phyloP scores from a whole-genome alignment of 2,329 filamentous ascomycete genomes.

The Exophiala sp. region DNA sequence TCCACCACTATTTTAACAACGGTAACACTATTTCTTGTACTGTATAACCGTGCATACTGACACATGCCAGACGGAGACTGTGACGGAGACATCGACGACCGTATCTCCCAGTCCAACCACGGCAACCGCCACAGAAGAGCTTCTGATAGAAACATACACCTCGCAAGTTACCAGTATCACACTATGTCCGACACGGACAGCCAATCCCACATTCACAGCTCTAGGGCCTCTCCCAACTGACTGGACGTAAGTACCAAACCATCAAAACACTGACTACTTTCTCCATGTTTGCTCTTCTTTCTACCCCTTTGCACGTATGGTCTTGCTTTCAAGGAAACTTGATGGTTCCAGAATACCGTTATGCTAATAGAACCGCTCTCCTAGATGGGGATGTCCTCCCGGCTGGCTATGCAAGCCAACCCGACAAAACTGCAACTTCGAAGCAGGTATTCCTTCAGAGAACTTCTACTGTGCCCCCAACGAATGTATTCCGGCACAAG shows the following conservation, averaged over 20 bases:
- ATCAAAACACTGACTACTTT: no score
- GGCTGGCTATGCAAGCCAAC: constrained; percentile 40
- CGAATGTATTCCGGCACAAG: constrained; percentile 37
- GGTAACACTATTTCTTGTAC: no score
- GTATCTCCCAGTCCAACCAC: constrained; percentile 6
- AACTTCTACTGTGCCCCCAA: constrained; percentile 38
- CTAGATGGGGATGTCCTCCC: constrained; percentile 42
- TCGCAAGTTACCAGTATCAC: constrained; percentile 22
- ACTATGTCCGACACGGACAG: constrained; percentile 30
- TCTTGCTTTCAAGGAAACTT: neutral
- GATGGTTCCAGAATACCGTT: neutral
- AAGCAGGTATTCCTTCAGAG: constrained; percentile 36
- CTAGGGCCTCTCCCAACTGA: constrained; percentile 29
- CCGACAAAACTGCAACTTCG: constrained; percentile 38
- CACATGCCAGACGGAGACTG: constrained; percentile 12
- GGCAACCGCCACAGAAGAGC: constrained; percentile 15
- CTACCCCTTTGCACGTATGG: neutral
- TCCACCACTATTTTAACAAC: constrained; percentile 20
- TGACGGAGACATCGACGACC: constrained; percentile 19
- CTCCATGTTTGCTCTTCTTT: no score
- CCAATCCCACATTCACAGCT: constrained; percentile 33
- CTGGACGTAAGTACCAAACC: constrained; percentile 22
- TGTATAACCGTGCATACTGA: neutral
- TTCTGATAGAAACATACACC: constrained; percentile 11
- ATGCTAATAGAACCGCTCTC: constrained; percentile 7